Evolutionary conservation across 208 protist genomes (phyloP), one percentile per base, ranked within the genome.

Genomic region (Acanthamoeba triangularis): DNA sequence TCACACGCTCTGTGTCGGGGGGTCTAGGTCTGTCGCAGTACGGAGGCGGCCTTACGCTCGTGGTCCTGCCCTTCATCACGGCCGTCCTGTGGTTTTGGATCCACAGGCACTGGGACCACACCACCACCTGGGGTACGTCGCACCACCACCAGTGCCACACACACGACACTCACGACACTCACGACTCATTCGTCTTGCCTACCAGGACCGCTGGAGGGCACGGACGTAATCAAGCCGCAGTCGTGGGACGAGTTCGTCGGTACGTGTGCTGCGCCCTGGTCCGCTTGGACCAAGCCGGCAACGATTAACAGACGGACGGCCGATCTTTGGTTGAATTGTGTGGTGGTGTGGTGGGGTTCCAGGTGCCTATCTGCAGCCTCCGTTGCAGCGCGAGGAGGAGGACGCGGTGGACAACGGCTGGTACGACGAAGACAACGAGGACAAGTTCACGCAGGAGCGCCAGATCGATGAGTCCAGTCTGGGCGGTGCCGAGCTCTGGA

Each of bases 51-150:
- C 3, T 54, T 0, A 74, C 87, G 35, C 87, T 93, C 59, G 33
- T 74, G 20, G 61, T 49, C 20, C 30, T 93, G 33, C 87, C 87
- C 87, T 76, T 93, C 63, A 52, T 93, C 87, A 93, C 87, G 16
- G 63, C 63, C 41, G 6, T 72, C 6, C 7, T 74, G 13, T 93
- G 87, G 87, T 44, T 76, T 16, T 20, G 3, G 37, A 44, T 93
- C 8, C 87, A 74, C 47, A 4, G 8, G 28, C 33, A 74, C 37
- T 93, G 63, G 61, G 28, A 72, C 76, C 76, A 35, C 47, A 85
- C 76, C 13, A 85, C 76, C 20, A 49, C 13, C 44, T 49, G 16
- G 16, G 76, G 72, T 82, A 49, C 37, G 16, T 5, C 52, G 16
- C 52, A 13, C 3, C 52, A 56, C 52, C 13, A 30, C 69, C 28